Evolutionary conservation across 2,329 filamentous ascomycete genomes (phyloP).

Genomic region (Arthrobotrys entomopaga): DNA sequence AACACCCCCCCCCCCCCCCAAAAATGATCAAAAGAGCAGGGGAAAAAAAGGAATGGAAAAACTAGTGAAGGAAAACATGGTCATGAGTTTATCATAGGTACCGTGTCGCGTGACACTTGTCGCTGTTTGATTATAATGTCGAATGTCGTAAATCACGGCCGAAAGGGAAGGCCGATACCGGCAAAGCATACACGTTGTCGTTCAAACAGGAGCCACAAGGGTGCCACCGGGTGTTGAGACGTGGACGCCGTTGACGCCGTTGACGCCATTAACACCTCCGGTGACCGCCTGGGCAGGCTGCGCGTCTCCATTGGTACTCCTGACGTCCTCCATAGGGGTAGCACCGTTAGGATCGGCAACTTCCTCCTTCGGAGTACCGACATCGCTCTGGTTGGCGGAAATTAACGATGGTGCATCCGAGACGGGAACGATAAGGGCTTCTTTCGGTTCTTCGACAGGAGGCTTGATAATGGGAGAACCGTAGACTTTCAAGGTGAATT

Average conservation of each 20-base stretch:
- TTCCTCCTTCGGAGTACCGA: conserved; percentile 48
- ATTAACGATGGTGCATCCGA: conserved; percentile 47
- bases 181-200: neutral
- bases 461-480: conserved; percentile 11
- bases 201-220: conserved; percentile 37
- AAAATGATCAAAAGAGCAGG: too few species aligned
- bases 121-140: too few species aligned
- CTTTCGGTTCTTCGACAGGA: conserved; percentile 27
- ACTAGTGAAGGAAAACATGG: neutral
- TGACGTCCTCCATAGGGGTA: conserved; percentile 48
- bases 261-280: conserved; percentile 23
- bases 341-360: conserved; percentile 16
- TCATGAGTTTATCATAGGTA: too few species aligned
- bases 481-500: conserved; percentile 41
- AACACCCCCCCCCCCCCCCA: too few species aligned
- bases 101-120: too few species aligned
- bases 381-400: conserved; percentile 39
- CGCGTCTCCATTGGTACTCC: conserved; percentile 36
- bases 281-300: conserved; percentile 7
- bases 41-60: too few species aligned
- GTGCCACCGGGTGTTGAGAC: conserved; percentile 31
- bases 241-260: conserved; percentile 28
- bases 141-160: neutral
- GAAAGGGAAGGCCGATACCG: conserved; percentile 1
- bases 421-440: conserved; percentile 11